Conservation (phyloP, 331 rosid genomes). For the Stylosanthes scabra region DNA sequence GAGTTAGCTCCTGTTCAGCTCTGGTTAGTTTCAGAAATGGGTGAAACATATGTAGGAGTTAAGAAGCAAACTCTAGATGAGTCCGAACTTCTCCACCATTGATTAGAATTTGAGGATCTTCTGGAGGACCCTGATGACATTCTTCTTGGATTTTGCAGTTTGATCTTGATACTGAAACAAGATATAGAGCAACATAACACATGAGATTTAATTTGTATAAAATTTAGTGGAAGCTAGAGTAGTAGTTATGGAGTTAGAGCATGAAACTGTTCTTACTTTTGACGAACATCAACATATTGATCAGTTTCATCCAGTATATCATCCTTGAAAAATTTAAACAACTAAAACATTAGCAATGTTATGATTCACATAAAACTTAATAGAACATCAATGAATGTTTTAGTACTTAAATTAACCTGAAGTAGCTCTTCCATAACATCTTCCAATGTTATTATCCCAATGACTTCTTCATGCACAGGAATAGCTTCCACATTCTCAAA, state of each 20-base stretch:
- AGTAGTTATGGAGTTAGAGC: conserved; percentile 1
- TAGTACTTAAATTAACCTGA: conserved; percentile 41
- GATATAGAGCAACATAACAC: background rate
- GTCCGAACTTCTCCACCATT: conserved; percentile 33
- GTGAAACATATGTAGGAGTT: conserved; percentile 39
- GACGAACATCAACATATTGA: conserved; percentile 50
- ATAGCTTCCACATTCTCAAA: conserved; percentile 41
- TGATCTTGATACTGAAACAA: conserved; percentile 49
- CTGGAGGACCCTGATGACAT: conserved; percentile 44
- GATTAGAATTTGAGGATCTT: conserved; percentile 44
- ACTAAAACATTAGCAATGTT: conserved; percentile 4
- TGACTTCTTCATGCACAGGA: conserved; percentile 38
- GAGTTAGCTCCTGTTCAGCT: background rate
- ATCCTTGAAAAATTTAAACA: conserved; percentile 42
- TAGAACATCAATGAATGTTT: too few species aligned
- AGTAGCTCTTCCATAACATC: conserved; percentile 55
- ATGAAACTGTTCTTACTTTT: conserved; percentile 46
- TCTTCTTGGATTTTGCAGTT: conserved; percentile 45
- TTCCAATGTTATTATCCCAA: conserved; percentile 53
- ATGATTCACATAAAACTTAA: background rate
- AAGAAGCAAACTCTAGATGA: conserved; percentile 35
- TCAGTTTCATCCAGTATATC: conserved; percentile 63
- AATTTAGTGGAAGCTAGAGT: background rate
- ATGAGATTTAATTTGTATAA: background rate
- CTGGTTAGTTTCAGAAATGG: conserved; percentile 36